Percentiles rank a stretch among this genome's conserved stretches.
Evolutionary conservation across 2,329 filamentous ascomycete genomes (phyloP).

Genomic region (Pseudovirgaria hyperparasitica): DNA sequence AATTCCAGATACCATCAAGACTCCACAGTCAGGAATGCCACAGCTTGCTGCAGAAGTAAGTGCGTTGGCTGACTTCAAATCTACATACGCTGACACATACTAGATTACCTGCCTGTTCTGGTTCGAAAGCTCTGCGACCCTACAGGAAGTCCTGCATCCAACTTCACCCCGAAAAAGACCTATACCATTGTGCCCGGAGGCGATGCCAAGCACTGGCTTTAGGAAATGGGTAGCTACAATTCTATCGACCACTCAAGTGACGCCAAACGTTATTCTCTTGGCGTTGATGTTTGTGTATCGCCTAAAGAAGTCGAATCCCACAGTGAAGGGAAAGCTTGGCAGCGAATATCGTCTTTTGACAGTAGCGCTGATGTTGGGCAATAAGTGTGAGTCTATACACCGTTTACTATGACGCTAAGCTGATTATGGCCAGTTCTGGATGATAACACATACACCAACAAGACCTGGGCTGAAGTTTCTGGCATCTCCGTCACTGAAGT

Average conservation of each 20-base stretch:
- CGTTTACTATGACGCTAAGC: constrained; percentile 4
- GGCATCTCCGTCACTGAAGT: constrained; percentile 89
- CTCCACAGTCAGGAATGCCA: constrained; percentile 26
- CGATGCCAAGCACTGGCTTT: constrained; percentile 67
- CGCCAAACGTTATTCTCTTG: constrained; percentile 84
- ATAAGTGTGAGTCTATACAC: constrained; percentile 61
- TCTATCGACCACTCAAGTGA: constrained; percentile 86
- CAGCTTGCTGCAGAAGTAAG: constrained; percentile 28
- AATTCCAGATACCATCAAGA: constrained; percentile 22
- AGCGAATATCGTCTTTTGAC: constrained; percentile 90
- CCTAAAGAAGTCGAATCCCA: constrained; percentile 78
- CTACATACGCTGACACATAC: constrained; percentile 7
- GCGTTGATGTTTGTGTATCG: constrained; percentile 88
- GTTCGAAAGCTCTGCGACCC: constrained; percentile 79
- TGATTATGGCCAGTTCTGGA: constrained; percentile 54
- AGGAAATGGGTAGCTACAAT: constrained; percentile 89
- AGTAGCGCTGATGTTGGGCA: constrained; percentile 92
- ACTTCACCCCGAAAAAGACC: constrained; percentile 29
- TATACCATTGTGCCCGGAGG: constrained; percentile 52
- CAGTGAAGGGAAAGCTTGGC: constrained; percentile 78
- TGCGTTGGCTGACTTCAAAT: not conserved
- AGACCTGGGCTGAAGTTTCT: constrained; percentile 97
- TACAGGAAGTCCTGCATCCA: constrained; percentile 60
- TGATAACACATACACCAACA: constrained; percentile 98
- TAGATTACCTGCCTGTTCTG: constrained; percentile 95